phyloP scores from a whole-genome alignment of 73 alveolate genomes.

The Paramecium sonneborni region DNA sequence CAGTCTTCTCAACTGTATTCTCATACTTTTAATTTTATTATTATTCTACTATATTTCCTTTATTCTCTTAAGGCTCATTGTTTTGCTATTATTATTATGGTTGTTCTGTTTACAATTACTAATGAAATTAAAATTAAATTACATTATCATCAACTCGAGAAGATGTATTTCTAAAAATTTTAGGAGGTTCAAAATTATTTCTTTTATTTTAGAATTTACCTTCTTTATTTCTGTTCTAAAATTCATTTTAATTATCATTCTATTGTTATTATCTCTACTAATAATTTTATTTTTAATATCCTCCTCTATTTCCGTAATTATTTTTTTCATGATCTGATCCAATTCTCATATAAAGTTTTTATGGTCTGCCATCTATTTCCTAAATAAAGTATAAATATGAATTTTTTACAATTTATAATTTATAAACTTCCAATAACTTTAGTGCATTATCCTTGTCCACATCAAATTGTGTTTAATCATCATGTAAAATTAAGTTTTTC shows the following conservation, averaged over 20 bases:
- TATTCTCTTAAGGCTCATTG: not conserved
- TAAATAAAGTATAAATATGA: not conserved
- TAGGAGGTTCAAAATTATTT: not conserved
- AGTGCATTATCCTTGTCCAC: not conserved
- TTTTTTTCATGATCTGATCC: not conserved
- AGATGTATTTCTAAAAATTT: not conserved
- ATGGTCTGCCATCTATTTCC: not conserved
- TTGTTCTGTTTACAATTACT: not conserved
- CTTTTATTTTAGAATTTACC: not conserved
- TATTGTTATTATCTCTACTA: not conserved
- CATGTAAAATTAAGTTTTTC: not conserved
- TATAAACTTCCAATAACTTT: not conserved
- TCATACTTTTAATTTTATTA: not conserved
- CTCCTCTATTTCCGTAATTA: not conserved
- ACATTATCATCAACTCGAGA: not conserved
- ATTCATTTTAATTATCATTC: not conserved
- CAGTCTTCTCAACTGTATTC: not conserved
- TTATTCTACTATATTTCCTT: not conserved
- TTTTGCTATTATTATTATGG: not conserved
- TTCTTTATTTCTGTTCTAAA: not conserved
- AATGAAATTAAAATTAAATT: not conserved
- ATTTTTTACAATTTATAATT: not conserved
- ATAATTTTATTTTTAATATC: not conserved
- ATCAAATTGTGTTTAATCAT: not conserved
- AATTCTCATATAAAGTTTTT: not conserved